phyloP scores from a whole-genome alignment of 805 yeast species.

The Cyberlindnera euphorbiiphila region DNA sequence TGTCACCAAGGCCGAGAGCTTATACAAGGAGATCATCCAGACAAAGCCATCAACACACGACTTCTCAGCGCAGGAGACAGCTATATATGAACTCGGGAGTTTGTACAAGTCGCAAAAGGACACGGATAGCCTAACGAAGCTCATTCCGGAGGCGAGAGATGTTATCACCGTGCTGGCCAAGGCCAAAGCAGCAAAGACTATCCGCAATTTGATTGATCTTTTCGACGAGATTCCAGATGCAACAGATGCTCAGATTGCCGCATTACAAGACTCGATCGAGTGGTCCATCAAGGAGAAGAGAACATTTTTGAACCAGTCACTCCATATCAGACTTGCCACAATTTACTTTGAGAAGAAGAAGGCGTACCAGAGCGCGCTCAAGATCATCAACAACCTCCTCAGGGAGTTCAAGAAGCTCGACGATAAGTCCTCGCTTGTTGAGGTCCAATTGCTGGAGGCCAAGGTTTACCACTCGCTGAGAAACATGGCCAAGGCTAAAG shows the following conservation, averaged over 20 bases:
- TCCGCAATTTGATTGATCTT: conserved; percentile 74
- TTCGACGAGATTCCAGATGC: conserved; percentile 62
- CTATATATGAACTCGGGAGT: conserved; percentile 68
- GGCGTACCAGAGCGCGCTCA: conserved; percentile 64
- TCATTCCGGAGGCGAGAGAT: conserved; percentile 64
- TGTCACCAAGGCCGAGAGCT: conserved; percentile 52
- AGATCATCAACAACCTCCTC: conserved; percentile 66
- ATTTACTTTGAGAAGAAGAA: conserved; percentile 62
- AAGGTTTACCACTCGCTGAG: conserved; percentile 88
- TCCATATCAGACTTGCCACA: conserved; percentile 79
- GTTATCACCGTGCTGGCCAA: conserved; percentile 82
- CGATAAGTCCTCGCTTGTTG: conserved; percentile 92
- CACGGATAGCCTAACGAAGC: conserved; percentile 48
- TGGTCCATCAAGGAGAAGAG: conserved; percentile 87
- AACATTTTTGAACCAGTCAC: conserved; percentile 81
- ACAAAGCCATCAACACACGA: conserved; percentile 26
- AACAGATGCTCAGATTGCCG: conserved; percentile 64
- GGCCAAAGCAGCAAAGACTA: conserved; percentile 90
- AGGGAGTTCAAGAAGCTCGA: conserved; percentile 89
- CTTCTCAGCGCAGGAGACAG: conserved; percentile 27
- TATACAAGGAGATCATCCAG: conserved; percentile 50
- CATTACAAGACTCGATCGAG: conserved; percentile 74
- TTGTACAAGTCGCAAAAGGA: conserved; percentile 52
- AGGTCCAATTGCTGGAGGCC: conserved; percentile 88
- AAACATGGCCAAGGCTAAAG: conserved; percentile 86